Evolutionary conservation across 2,329 filamentous ascomycete genomes (phyloP), one percentile per base, ranked within the genome.

Genomic region (Scedosporium dehoogii): DNA sequence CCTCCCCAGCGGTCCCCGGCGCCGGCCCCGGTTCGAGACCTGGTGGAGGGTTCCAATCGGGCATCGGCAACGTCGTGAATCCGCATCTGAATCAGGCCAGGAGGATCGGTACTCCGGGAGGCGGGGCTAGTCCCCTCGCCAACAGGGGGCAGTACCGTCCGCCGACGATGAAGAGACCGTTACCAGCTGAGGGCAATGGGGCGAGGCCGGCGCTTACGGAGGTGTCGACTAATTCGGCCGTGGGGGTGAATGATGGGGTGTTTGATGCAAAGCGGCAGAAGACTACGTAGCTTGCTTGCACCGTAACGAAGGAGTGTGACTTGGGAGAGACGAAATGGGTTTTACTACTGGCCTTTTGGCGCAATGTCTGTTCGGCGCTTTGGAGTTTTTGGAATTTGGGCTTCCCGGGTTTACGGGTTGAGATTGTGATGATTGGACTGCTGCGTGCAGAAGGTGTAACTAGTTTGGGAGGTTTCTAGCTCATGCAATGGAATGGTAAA

Each of bases 131-230:
- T 69, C 84, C 84, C 10, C 74, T 85, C 53, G 78, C 75, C 7
- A 87, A 87, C 67, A 75, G 84, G 38, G 75, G 76, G n/a, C 79
- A 79, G 66, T 88, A 86, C 66, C 79, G 79, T 16, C 84, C 84
- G 10, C 81, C 81, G 1, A 85, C 83, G 0, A 82, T 86, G 74
- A 85, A 84, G 71, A 74, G 82, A 38, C 77, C 80, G 3, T 69
- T 73, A 46, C 71, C 73, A 1, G 69, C 62, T 6, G 74, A 72
- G n/a, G 65, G 63, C 64, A 67, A 64, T 27, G 67, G 64, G 0
- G 69, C 65, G 33, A 75, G 82, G 63, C 69, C 79, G 10, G 78
- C 81, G 2, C 67, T 85, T 58, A 76, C 76, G 1, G 83, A 85
- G 61, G 72, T 85, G 14, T 74, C 81, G 9, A 74, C 73, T 12